Percentiles rank a stretch among this genome's conserved stretches.
phyloP scores from a whole-genome alignment of 306 rosid species.

The Cicer pinnatifidum region DNA sequence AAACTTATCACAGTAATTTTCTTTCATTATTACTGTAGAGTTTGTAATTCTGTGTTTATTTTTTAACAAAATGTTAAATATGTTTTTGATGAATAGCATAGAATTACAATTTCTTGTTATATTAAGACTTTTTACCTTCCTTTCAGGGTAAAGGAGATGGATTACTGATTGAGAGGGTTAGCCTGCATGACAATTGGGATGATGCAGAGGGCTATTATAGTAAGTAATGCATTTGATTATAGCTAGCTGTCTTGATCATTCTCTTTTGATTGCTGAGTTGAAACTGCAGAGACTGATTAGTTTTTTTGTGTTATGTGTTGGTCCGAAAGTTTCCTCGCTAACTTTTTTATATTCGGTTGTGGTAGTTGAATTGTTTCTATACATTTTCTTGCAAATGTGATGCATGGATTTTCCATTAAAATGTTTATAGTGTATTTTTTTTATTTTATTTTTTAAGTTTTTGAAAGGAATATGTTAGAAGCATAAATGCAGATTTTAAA shows the following conservation, averaged over 20 bases:
- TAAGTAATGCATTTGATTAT: constrained; percentile 53
- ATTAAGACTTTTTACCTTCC: constrained; percentile 27
- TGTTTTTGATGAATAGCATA: no score
- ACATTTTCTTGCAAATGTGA: not conserved
- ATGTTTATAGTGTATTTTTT: not conserved
- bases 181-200: constrained; percentile 96
- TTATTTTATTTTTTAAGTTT: not conserved
- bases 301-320: constrained; percentile 16
- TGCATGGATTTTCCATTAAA: not conserved
- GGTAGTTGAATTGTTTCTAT: constrained; percentile 15
- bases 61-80: no score
- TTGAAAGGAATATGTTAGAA: constrained; percentile 23
- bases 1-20: not conserved
- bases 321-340: not conserved
- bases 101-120: not conserved
- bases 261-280: constrained; percentile 20
- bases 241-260: constrained; percentile 12
- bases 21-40: constrained; percentile 3
- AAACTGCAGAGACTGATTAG: not conserved
- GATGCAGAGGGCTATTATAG: constrained; percentile 99
- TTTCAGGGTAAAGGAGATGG: constrained; percentile 83
- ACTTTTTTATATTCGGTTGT: constrained; percentile 12
- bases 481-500: constrained; percentile 28
- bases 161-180: constrained; percentile 75
- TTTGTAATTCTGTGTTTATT: no score